Percentiles rank a stretch among this genome's conserved stretches.
These are phyloP conservation scores for Hypomontagnella monticulosa DNA, from an alignment of 495 filamentous ascomycete species.

Conservation along the genomic window DNA sequence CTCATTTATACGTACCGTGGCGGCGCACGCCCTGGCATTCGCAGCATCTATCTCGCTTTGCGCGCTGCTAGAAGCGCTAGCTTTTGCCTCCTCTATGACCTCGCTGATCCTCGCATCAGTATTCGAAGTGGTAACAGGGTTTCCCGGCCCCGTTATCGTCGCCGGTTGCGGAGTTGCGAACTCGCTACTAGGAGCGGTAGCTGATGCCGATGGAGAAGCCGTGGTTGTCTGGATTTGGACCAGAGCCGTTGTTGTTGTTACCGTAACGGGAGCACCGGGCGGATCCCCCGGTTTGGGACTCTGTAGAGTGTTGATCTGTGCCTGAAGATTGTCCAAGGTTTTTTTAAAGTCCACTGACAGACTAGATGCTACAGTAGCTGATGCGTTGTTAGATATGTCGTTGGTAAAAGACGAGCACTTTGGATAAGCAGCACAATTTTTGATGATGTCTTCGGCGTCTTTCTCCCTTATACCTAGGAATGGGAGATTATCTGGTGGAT, in stretches of 20 bases:
- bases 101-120: constrained; percentile 22
- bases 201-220: not conserved
- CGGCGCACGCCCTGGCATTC: constrained; percentile 25
- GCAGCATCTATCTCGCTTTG: constrained; percentile 25
- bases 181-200: not conserved
- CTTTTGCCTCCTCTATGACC: constrained; percentile 23
- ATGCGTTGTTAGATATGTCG: too few species aligned
- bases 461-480: too few species aligned
- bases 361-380: too few species aligned
- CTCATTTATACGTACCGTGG: constrained; percentile 11
- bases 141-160: not conserved
- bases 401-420: too few species aligned
- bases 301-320: too few species aligned
- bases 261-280: too few species aligned
- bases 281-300: too few species aligned
- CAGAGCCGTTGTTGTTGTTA: too few species aligned
- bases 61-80: constrained; percentile 23
- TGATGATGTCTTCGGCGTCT: too few species aligned
- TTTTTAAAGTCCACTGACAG: too few species aligned
- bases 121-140: not conserved
- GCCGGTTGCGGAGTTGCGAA: not conserved
- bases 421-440: too few species aligned
- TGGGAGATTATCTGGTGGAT: not conserved
- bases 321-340: too few species aligned
- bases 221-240: not conserved